These are phyloP conservation scores for Lipomyces sp. DNA, from an alignment of 805 yeast genomes.

Conservation along the genomic window DNA sequence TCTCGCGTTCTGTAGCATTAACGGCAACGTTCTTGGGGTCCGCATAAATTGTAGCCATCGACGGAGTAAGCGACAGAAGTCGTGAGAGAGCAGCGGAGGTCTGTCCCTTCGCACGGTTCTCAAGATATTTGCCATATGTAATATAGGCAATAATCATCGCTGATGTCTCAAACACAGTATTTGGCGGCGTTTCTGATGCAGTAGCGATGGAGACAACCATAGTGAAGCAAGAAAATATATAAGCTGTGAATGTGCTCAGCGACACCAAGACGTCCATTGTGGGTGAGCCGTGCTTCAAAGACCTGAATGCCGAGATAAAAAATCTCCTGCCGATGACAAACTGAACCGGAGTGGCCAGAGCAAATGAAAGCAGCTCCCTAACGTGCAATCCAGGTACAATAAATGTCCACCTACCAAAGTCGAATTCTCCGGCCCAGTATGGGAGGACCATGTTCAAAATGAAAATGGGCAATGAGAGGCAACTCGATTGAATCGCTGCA, in stretches of 20 bases:
- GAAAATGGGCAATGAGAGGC: conserved; percentile 66
- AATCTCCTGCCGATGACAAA: conserved; percentile 71
- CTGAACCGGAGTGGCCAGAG: conserved; percentile 64
- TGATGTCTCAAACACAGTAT: conserved; percentile 77
- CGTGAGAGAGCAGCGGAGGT: conserved; percentile 88
- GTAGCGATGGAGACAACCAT: conserved; percentile 51
- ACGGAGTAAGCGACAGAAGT: conserved; percentile 79
- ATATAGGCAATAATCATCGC: conserved; percentile 85
- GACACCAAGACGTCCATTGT: conserved; percentile 94
- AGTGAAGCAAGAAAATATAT: conserved; percentile 69
- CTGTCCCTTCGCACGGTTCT: conserved; percentile 89
- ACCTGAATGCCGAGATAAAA: conserved; percentile 64
- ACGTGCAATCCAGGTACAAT: conserved; percentile 66
- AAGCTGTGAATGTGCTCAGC: conserved; percentile 80
- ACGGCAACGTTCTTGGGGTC: conserved; percentile 32
- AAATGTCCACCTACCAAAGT: conserved; percentile 43
- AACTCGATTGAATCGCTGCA: conserved; percentile 57
- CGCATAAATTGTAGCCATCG: conserved; percentile 67
- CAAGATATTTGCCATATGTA: conserved; percentile 87
- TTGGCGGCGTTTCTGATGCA: conserved; percentile 54
- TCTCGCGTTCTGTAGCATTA: conserved; percentile 50
- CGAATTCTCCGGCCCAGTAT: conserved; percentile 35
- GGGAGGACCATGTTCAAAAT: conserved; percentile 49
- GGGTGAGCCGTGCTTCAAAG: conserved; percentile 69
- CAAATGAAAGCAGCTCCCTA: conserved; percentile 64